A percentile compares a stretch with the other conserved stretches of the same genome.
phyloP scores from a whole-genome alignment of 2,329 filamentous ascomycete genomes.

The Hypoxylon rubiginosum region DNA sequence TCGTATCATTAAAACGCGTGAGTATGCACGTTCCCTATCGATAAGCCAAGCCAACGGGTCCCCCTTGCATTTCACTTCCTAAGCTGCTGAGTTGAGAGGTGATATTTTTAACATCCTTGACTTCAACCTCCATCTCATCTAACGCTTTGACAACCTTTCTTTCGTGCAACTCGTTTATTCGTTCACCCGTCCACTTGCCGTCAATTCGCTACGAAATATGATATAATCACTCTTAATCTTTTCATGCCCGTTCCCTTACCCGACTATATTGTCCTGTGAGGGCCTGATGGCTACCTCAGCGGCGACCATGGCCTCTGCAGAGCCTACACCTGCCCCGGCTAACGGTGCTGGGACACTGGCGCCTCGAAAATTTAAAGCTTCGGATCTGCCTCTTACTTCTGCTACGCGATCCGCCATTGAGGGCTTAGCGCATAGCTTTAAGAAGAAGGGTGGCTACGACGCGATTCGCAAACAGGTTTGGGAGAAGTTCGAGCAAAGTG shows the following conservation, averaged over 20 bases:
- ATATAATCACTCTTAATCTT: constrained; percentile 9
- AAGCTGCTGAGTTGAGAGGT: constrained; percentile 16
- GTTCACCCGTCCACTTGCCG: neutral
- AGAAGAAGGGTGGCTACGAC: constrained; percentile 89
- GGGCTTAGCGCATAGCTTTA: constrained; percentile 81
- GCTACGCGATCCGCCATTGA: constrained; percentile 82
- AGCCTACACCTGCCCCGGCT: constrained; percentile 46
- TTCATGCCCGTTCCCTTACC: constrained; percentile 21
- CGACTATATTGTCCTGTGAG: constrained; percentile 9
- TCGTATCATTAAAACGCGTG: constrained; percentile 2
- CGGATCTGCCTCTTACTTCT: constrained; percentile 80
- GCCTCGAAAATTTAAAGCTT: constrained; percentile 74
- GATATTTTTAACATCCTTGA: constrained; percentile 6
- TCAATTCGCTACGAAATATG: neutral
- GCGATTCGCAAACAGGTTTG: constrained; percentile 81
- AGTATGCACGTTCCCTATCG: constrained; percentile 18
- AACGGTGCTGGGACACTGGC: constrained; percentile 40
- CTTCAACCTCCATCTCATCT: neutral
- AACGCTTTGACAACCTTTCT: neutral
- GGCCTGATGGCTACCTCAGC: constrained; percentile 46
- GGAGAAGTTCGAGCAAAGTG: constrained; percentile 79
- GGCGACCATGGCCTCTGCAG: constrained; percentile 47
- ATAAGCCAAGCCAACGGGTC: constrained; percentile 1
- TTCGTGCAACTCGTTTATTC: constrained; percentile 5
- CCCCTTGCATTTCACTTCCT: neutral